Percentiles rank a stretch among this genome's conserved stretches.
Conservation (phyloP, 2,329 filamentous ascomycete genomes). For the Pseudogymnoascus sp. region DNA sequence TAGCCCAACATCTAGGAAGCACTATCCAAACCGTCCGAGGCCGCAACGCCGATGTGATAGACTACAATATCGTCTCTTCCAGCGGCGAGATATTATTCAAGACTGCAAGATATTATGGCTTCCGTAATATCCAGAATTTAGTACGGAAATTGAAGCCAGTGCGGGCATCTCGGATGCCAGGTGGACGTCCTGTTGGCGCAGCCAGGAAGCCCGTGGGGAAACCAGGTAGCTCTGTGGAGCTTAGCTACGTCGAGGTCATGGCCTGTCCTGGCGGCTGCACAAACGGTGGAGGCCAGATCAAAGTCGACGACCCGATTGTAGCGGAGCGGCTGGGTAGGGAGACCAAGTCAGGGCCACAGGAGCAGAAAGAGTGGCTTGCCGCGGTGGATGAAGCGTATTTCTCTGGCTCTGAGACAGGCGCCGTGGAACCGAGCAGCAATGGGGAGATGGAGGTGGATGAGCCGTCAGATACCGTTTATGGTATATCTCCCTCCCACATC, state of each 20-base stretch:
- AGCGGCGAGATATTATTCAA: slow-evolving; percentile 57
- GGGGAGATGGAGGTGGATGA: slow-evolving; percentile 23
- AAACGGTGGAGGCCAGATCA: slow-evolving; percentile 93
- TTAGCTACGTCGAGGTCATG: slow-evolving; percentile 97
- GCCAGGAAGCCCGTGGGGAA: slow-evolving; percentile 46
- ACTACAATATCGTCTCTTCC: slow-evolving; percentile 62
- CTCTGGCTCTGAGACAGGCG: slow-evolving; percentile 43
- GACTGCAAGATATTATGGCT: slow-evolving; percentile 90
- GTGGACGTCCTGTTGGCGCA: slow-evolving; percentile 54
- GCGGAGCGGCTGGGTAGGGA: slow-evolving; percentile 39
- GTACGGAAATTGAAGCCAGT: slow-evolving; percentile 85
- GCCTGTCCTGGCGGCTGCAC: slow-evolving; percentile 98
- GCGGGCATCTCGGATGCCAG: slow-evolving; percentile 69
- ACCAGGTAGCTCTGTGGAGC: slow-evolving; percentile 48
- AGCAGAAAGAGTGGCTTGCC: slow-evolving; percentile 79
- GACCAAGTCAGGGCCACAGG: slow-evolving; percentile 58
- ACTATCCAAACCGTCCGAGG: slow-evolving; percentile 64
- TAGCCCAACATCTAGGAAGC: slow-evolving; percentile 62
- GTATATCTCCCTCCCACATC: slow-evolving; percentile 59
- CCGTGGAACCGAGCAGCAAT: slow-evolving; percentile 11
- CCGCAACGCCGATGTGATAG: slow-evolving; percentile 83
- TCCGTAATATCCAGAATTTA: slow-evolving; percentile 96
- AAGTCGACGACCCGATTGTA: slow-evolving; percentile 68
- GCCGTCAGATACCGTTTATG: slow-evolving; percentile 44
- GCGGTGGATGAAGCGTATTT: slow-evolving; percentile 86